These are phyloP conservation scores for Ampelomyces quisqualis DNA, from an alignment of 2,329 filamentous ascomycete genomes.

Conservation along the genomic window DNA sequence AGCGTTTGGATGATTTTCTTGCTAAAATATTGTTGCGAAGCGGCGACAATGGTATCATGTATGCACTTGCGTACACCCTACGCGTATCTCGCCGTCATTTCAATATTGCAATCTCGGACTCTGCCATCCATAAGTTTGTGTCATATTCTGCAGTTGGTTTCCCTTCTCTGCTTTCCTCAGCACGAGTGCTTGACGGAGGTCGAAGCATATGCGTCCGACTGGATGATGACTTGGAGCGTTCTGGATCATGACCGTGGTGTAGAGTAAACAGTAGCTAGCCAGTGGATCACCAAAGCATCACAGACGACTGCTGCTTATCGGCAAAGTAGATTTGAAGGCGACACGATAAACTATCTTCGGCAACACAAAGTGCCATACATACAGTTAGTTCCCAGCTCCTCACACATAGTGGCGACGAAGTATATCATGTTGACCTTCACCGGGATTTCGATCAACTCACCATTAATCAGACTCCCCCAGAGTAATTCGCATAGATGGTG, in stretches of 20 bases:
- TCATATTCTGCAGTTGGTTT: not conserved
- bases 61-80: too few relatives aligned
- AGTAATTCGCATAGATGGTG: slow-evolving; percentile 25
- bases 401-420: slow-evolving; percentile 32
- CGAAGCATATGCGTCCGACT: not conserved
- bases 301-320: slow-evolving; percentile 14
- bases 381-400: slow-evolving; percentile 45
- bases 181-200: not conserved
- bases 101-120: too few relatives aligned
- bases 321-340: not conserved
- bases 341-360: slow-evolving; percentile 36
- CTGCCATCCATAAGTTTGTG: not conserved
- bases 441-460: slow-evolving; percentile 38
- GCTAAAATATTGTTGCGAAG: too few relatives aligned
- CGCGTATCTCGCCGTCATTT: too few relatives aligned
- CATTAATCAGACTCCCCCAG: slow-evolving; percentile 34
- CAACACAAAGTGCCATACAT: slow-evolving; percentile 42
- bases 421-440: slow-evolving; percentile 42
- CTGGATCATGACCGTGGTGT: too few relatives aligned
- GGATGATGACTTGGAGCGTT: too few relatives aligned
- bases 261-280: slow-evolving; percentile 21
- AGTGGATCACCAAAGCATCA: slow-evolving; percentile 21
- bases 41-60: too few relatives aligned
- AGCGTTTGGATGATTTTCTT: too few relatives aligned
- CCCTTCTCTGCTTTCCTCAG: not conserved